Percentiles rank a stretch among this genome's conserved stretches.
Conservation (phyloP, 1,284 basidiomycete genomes). For the Athelia sp. region DNA sequence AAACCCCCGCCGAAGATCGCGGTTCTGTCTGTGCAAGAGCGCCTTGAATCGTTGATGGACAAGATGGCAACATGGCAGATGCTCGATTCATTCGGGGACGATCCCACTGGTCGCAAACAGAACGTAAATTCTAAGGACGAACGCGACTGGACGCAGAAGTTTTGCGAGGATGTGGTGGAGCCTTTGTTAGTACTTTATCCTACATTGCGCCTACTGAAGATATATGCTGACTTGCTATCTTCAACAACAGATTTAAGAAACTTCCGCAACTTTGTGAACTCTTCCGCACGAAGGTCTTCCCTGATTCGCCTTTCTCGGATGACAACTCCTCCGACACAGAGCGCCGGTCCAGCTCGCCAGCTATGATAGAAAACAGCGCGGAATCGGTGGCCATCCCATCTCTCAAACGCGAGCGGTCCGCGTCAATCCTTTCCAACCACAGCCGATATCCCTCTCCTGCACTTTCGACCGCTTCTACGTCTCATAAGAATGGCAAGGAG, state of each 20-base stretch:
- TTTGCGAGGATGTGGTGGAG: constrained; percentile 62
- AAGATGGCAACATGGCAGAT: constrained; percentile 74
- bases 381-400: constrained; percentile 17
- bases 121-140: constrained; percentile 19
- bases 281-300: constrained; percentile 65
- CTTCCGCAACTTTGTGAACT: constrained; percentile 54
- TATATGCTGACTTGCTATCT: too few relatives aligned
- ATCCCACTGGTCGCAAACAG: constrained; percentile 10
- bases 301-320: constrained; percentile 52
- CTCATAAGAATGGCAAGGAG: constrained; percentile 9
- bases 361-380: constrained; percentile 8
- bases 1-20: constrained; percentile 26
- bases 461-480: constrained; percentile 3
- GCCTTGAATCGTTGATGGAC: constrained; percentile 70
- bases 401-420: constrained; percentile 7
- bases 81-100: constrained; percentile 33
- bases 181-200: constrained; percentile 39
- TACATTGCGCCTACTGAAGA: not conserved
- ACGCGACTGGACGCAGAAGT: constrained; percentile 68
- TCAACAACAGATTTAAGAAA: constrained; percentile 44
- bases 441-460: constrained; percentile 14
- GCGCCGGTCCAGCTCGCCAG: constrained; percentile 19
- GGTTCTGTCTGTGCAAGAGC: constrained; percentile 36
- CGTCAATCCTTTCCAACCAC: not conserved
- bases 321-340: constrained; percentile 23